Conservation (phyloP, 1,284 basidiomycete species). For the Irpex lacteus region DNA sequence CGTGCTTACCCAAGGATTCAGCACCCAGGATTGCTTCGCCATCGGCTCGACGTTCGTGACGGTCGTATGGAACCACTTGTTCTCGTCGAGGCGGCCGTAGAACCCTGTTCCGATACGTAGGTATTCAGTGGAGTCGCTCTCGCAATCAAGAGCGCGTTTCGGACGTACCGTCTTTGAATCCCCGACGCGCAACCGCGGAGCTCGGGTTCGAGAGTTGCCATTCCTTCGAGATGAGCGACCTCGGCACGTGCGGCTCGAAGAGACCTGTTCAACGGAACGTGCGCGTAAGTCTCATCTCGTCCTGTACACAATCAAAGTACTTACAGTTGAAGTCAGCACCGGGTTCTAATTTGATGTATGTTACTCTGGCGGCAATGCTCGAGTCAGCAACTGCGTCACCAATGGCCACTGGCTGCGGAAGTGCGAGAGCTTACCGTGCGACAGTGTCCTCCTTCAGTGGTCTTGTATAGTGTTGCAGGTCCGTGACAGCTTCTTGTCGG, state of each 20-base stretch:
- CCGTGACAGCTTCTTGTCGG: slow-evolving; percentile 28
- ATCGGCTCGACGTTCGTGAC: slow-evolving; percentile 73
- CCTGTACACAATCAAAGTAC: slow-evolving; percentile 14
- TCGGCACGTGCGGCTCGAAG: slow-evolving; percentile 30
- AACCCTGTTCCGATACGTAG: slow-evolving; percentile 37
- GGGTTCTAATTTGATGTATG: slow-evolving; percentile 48
- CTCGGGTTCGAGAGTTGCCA: slow-evolving; percentile 56
- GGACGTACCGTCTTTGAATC: slow-evolving; percentile 45
- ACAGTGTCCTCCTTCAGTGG: slow-evolving; percentile 36
- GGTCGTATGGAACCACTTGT: slow-evolving; percentile 60
- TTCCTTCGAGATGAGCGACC: slow-evolving; percentile 33
- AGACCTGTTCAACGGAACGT: slow-evolving; percentile 1
- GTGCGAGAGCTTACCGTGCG: slow-evolving; percentile 31
- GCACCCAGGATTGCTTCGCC: slow-evolving; percentile 66
- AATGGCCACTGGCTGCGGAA: not conserved
- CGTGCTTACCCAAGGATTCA: slow-evolving; percentile 56
- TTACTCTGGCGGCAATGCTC: slow-evolving; percentile 33
- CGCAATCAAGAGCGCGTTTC: not conserved
- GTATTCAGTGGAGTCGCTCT: not conserved
- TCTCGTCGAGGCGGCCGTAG: slow-evolving; percentile 57
- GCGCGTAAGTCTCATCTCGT: not conserved
- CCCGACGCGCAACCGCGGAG: slow-evolving; percentile 49
- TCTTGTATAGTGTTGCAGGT: slow-evolving; percentile 52
- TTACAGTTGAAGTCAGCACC: slow-evolving; percentile 60
- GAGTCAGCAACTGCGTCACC: not conserved